Percentiles rank a stretch among this genome's conserved stretches.
Evolutionary conservation across 2,329 filamentous ascomycete species (phyloP).

Genomic region (Sarocladium strictum): DNA sequence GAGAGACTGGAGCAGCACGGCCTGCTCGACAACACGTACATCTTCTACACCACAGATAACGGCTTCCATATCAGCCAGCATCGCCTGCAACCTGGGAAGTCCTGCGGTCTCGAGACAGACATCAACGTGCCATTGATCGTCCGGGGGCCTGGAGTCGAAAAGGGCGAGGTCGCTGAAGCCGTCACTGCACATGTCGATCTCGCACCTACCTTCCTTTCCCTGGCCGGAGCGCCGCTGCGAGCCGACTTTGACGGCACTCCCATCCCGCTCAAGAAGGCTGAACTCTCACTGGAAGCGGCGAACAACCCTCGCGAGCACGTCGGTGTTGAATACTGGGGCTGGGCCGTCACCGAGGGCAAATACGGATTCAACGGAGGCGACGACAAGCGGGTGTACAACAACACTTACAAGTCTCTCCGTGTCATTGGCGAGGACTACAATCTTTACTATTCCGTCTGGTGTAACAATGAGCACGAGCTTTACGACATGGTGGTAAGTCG

Average conservation of each 20-base stretch:
- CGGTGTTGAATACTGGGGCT: conserved; percentile 45
- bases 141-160: conserved; percentile 40
- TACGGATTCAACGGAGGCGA: conserved; percentile 11
- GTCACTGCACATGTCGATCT: conserved; percentile 49
- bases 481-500: conserved; percentile 45
- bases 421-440: conserved; percentile 45
- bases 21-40: conserved; percentile 36
- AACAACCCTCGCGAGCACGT: conserved; percentile 33
- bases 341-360: conserved; percentile 19
- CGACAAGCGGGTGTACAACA: neutral
- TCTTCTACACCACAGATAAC: conserved; percentile 48
- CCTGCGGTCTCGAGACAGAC: conserved; percentile 45
- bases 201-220: conserved; percentile 44
- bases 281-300: neutral
- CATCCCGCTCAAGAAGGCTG: conserved; percentile 28
- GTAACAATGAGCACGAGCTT: conserved; percentile 57
- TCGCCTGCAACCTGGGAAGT: conserved; percentile 44
- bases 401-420: conserved; percentile 39
- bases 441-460: conserved; percentile 60
- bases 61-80: conserved; percentile 49
- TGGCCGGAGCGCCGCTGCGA: conserved; percentile 19
- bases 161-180: conserved; percentile 27
- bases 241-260: conserved; percentile 18
- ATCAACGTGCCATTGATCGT: conserved; percentile 46
- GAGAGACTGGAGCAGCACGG: conserved; percentile 22